These are phyloP conservation scores for Leishmania gerbilli DNA, from an alignment of 208 protist genomes.

Conservation along the genomic window DNA sequence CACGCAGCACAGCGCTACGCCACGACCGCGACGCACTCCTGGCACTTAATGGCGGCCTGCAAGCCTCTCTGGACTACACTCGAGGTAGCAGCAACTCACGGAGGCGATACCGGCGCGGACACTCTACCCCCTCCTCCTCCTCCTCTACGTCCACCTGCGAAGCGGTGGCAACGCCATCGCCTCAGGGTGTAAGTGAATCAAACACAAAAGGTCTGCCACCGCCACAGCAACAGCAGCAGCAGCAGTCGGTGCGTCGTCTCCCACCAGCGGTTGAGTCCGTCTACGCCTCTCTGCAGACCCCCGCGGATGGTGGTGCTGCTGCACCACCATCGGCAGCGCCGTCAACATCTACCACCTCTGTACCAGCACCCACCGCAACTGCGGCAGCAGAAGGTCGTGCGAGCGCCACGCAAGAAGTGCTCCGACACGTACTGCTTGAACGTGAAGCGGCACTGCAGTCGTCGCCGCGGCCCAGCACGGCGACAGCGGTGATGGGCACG, in stretches of 20 bases:
- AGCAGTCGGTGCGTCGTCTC: not conserved
- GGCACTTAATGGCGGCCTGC: slow-evolving; percentile 40
- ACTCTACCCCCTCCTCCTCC: not conserved
- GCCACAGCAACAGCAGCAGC: not conserved
- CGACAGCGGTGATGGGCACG: not conserved
- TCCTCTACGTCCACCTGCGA: not conserved
- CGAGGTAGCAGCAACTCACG: not conserved
- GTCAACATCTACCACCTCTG: not conserved
- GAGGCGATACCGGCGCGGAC: not conserved
- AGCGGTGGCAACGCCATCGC: not conserved
- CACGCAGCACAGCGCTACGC: slow-evolving; percentile 36
- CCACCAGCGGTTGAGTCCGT: slow-evolving; percentile 28
- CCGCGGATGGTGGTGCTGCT: slow-evolving; percentile 1
- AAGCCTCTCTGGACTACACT: slow-evolving; percentile 29
- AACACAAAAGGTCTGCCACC: not conserved
- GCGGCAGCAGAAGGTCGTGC: not conserved
- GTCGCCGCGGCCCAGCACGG: not conserved
- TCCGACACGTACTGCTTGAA: slow-evolving; percentile 24
- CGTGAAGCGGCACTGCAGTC: slow-evolving; percentile 22
- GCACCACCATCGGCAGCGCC: slow-evolving; percentile 11
- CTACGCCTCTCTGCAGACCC: slow-evolving; percentile 20
- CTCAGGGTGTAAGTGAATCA: not conserved
- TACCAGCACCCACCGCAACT: slow-evolving; percentile 3
- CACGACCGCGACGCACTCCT: slow-evolving; percentile 58
- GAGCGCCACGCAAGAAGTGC: slow-evolving; percentile 23